Percentiles rank a stretch among this genome's conserved stretches.
Conservation (phyloP, 2,329 filamentous ascomycete species). For the Colletotrichum euphorbiae region DNA sequence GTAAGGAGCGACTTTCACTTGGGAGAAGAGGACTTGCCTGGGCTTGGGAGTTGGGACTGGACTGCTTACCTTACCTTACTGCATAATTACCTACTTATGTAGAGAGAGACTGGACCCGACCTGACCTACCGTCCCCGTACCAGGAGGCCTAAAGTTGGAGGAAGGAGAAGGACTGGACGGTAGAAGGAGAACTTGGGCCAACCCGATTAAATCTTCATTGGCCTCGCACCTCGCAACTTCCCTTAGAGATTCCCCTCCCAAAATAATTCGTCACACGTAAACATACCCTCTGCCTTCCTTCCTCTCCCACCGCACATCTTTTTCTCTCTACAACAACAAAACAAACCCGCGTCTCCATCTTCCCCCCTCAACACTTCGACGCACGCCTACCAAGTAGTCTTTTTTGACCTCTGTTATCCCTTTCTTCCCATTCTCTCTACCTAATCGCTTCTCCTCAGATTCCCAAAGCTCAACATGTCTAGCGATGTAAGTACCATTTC, state of each 20-base stretch:
- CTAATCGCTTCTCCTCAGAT: conserved; percentile 28
- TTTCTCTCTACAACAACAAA: conserved; percentile 38
- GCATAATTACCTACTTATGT: no score
- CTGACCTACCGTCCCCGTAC: no score
- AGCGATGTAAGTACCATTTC: conserved; percentile 41
- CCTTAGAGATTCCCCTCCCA: conserved; percentile 35
- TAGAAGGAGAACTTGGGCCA: conserved; percentile 10
- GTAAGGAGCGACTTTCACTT: conserved; percentile 19
- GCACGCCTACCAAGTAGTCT: conserved; percentile 30
- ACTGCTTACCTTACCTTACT: no score
- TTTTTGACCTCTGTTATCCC: conserved; percentile 20
- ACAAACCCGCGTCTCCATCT: conserved; percentile 38
- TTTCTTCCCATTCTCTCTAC: conserved; percentile 18
- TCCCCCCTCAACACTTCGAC: conserved; percentile 23
- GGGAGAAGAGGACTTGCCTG: background rate
- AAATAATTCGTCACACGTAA: conserved; percentile 41
- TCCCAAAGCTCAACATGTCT: conserved; percentile 40
- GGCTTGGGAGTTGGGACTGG: no score
- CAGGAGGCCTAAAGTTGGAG: no score
- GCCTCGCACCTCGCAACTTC: conserved; percentile 35
- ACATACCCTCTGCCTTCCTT: conserved; percentile 36
- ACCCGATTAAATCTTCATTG: conserved; percentile 40
- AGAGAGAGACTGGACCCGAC: no score
- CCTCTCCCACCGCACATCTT: conserved; percentile 37
- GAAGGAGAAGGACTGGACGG: no score